phyloP scores from a whole-genome alignment of 2,329 filamentous ascomycete genomes.

The Verticillium isaacii region DNA sequence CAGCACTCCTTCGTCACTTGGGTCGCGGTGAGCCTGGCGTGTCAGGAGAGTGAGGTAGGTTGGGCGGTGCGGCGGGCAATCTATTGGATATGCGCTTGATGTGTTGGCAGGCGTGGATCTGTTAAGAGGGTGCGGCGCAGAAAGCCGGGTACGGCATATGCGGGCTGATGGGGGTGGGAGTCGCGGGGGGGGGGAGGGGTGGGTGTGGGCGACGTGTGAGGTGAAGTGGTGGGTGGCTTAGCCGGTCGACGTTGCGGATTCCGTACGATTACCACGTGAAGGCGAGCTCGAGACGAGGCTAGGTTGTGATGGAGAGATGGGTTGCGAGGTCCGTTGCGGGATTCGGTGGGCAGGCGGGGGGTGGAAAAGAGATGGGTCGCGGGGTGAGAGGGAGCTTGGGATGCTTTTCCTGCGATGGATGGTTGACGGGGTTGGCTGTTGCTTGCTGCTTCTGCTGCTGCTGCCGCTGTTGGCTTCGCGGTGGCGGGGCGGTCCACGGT shows the following conservation, averaged over 20 bases:
- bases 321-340: not conserved
- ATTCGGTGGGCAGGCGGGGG: slow-evolving; percentile 5
- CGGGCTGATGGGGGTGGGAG: slow-evolving; percentile 51
- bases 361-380: slow-evolving; percentile 4
- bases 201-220: slow-evolving; percentile 6
- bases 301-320: not conserved
- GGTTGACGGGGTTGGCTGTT: not conserved
- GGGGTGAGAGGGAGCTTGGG: not conserved
- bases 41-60: slow-evolving; percentile 19
- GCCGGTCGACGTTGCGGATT: slow-evolving; percentile 16
- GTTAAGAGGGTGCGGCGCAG: slow-evolving; percentile 45
- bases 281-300: slow-evolving; percentile 11
- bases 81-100: slow-evolving; percentile 55
- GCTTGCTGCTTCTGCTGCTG: too few species aligned
- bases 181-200: slow-evolving; percentile 29
- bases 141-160: slow-evolving; percentile 54
- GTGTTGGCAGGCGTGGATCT: slow-evolving; percentile 54
- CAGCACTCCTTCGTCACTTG: slow-evolving; percentile 34
- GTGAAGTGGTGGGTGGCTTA: slow-evolving; percentile 25
- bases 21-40: slow-evolving; percentile 12
- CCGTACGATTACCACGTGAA: slow-evolving; percentile 41
- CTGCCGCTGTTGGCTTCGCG: slow-evolving; percentile 4
- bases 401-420: not conserved
- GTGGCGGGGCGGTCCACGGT: slow-evolving; percentile 12
- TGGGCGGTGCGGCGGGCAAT: slow-evolving; percentile 44